These are phyloP conservation scores for Ziziphus jujuba DNA, from an alignment of 306 rosid species.

Conservation along the genomic window DNA sequence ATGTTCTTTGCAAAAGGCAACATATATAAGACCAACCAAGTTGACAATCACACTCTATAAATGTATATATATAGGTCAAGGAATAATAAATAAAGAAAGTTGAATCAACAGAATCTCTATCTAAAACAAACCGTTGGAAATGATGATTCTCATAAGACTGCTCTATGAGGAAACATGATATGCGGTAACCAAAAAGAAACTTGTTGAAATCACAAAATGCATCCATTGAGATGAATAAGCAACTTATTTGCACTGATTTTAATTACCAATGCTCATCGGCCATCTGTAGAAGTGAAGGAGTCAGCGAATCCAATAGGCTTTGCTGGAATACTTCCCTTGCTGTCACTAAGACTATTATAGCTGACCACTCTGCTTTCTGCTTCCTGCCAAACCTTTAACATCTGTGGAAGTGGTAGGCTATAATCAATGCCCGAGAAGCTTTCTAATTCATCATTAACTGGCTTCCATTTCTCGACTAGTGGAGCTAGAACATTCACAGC, in stretches of 20 bases:
- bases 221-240: constrained; percentile 4
- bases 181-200: too few species aligned
- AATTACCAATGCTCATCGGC: constrained; percentile 42
- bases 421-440: constrained; percentile 47
- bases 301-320: constrained; percentile 74
- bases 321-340: constrained; percentile 62
- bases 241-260: neutral
- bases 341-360: constrained; percentile 46
- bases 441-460: constrained; percentile 45
- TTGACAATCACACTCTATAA: too few species aligned
- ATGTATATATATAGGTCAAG: too few species aligned
- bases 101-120: too few species aligned
- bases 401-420: constrained; percentile 62
- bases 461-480: constrained; percentile 72
- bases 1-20: too few species aligned
- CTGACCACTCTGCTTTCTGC: constrained; percentile 48
- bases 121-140: too few species aligned
- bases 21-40: too few species aligned
- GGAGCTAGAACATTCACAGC: constrained; percentile 60
- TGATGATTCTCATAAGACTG: too few species aligned
- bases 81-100: too few species aligned
- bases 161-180: too few species aligned
- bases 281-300: constrained; percentile 66
- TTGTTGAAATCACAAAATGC: too few species aligned
- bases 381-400: constrained; percentile 73